Evolutionary conservation across 1,284 basidiomycete genomes (phyloP), one percentile per base, ranked within the genome.

Genomic region (Ceratobasidium sp.): DNA sequence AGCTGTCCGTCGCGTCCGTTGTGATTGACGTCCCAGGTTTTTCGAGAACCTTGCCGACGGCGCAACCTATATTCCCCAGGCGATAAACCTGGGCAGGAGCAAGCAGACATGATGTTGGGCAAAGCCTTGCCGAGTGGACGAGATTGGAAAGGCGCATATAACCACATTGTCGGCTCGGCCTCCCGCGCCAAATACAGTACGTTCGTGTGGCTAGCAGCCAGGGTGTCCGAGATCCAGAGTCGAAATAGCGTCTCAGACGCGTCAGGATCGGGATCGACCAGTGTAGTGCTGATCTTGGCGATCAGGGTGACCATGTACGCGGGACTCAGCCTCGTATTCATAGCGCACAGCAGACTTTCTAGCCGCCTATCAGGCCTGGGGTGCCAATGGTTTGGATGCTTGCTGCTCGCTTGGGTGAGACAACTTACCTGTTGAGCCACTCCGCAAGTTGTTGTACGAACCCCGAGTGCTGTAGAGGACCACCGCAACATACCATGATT

Each of bases 11-110:
- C 18, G 1, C 9, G 3, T 1, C 62, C 46, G 10, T 52, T n/a
- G 14, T 69, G 65, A 1, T 28, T 16, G 1, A 69, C 65, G 6
- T 57, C 41, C 65, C 65, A 69, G 1, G 30, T 28, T 36, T 69
- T 69, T 2, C 32, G 18, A 16, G 6, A 18, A 2, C 39, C n/a
- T 10, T 36, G n/a, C 36, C 48, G 1, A 8, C 21, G 18, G 14
- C 10, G 36, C 36, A 9, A 16, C 21, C 2, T 21, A 30, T 41
- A 21, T 30, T 46, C 36, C 16, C 36, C 32, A 26, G 18, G n/a
- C 6, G 61, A n/a, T 2, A 21, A 32, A 16, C 21, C 9, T 52
- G 45, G 21, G n/a, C 61, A 48, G 6, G 18, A 21, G 28, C 61
- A 50, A 5, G 21, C 16, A 2, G 45, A 18, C 30, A 50, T 26